Percentiles rank a stretch among this genome's conserved stretches.
phyloP scores from a whole-genome alignment of 169 alveolate species.

The Perkinsus marinus region DNA sequence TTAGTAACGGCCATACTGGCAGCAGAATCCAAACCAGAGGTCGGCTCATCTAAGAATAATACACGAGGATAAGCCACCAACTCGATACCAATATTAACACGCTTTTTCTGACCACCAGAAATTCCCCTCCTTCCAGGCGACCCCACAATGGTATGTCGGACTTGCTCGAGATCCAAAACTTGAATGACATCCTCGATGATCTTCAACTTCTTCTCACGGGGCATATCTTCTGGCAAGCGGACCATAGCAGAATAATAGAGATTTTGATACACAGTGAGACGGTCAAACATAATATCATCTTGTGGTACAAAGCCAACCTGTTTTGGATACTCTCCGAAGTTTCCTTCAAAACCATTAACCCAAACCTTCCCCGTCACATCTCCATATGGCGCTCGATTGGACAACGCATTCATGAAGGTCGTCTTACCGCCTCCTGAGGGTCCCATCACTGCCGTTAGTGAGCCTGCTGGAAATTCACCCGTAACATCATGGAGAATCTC shows the following conservation, averaged over 20 bases:
- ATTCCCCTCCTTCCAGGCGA: slow-evolving; percentile 46
- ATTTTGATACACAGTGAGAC: slow-evolving; percentile 53
- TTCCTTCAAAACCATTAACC: slow-evolving; percentile 9
- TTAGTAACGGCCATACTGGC: slow-evolving; percentile 50
- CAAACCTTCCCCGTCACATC: slow-evolving; percentile 14
- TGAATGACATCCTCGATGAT: slow-evolving; percentile 11
- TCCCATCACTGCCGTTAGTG: slow-evolving; percentile 27
- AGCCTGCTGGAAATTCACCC: background rate
- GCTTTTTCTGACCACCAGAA: slow-evolving; percentile 69
- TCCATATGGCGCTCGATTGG: slow-evolving; percentile 33
- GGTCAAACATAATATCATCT: slow-evolving; percentile 48
- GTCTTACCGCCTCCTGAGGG: slow-evolving; percentile 73
- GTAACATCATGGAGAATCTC: background rate
- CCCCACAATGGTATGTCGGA: slow-evolving; percentile 50
- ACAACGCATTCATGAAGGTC: slow-evolving; percentile 56
- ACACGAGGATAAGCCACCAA: slow-evolving; percentile 62
- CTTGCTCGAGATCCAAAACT: slow-evolving; percentile 22
- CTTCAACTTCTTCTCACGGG: background rate
- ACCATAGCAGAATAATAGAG: slow-evolving; percentile 52
- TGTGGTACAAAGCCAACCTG: slow-evolving; percentile 54
- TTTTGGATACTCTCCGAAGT: slow-evolving; percentile 4
- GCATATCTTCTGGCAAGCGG: slow-evolving; percentile 8
- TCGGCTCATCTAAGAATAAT: slow-evolving; percentile 71
- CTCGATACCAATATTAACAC: slow-evolving; percentile 68
- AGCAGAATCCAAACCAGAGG: slow-evolving; percentile 71